Evolutionary conservation across 169 alveolate species (phyloP).

Genomic region (Plasmodium malariae): DNA sequence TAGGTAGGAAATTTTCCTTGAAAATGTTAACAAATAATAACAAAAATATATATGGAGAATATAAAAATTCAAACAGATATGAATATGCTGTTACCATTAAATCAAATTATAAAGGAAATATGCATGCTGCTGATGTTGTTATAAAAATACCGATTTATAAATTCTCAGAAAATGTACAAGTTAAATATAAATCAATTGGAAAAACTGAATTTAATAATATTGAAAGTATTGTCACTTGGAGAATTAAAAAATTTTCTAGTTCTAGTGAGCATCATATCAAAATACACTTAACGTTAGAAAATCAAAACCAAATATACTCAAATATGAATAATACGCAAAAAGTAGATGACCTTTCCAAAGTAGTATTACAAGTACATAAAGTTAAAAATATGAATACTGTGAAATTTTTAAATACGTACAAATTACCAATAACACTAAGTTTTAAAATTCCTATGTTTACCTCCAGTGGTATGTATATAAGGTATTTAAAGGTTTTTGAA

Average conservation of each 20-base stretch:
- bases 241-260: slow-evolving; percentile 48
- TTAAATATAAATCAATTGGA: slow-evolving; percentile 48
- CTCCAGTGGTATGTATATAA: slow-evolving; percentile 63
- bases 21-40: slow-evolving; percentile 38
- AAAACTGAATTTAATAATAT: slow-evolving; percentile 63
- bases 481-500: slow-evolving; percentile 64
- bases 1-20: slow-evolving; percentile 43
- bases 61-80: slow-evolving; percentile 60
- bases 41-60: slow-evolving; percentile 26
- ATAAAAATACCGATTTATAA: slow-evolving; percentile 65
- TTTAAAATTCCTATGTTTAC: slow-evolving; percentile 83
- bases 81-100: slow-evolving; percentile 64
- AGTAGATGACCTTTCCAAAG: slow-evolving; percentile 50
- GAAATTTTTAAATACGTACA: slow-evolving; percentile 57
- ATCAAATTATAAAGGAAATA: slow-evolving; percentile 40
- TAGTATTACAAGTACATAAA: slow-evolving; percentile 57
- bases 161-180: slow-evolving; percentile 64
- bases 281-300: slow-evolving; percentile 63
- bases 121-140: slow-evolving; percentile 55
- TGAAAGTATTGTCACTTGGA: slow-evolving; percentile 61
- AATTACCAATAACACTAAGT: slow-evolving; percentile 78
- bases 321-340: slow-evolving; percentile 69
- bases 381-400: slow-evolving; percentile 71
- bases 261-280: slow-evolving; percentile 50
- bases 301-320: slow-evolving; percentile 69